Conservation (phyloP, 345 rosid species). For the Citrus hindsii region DNA sequence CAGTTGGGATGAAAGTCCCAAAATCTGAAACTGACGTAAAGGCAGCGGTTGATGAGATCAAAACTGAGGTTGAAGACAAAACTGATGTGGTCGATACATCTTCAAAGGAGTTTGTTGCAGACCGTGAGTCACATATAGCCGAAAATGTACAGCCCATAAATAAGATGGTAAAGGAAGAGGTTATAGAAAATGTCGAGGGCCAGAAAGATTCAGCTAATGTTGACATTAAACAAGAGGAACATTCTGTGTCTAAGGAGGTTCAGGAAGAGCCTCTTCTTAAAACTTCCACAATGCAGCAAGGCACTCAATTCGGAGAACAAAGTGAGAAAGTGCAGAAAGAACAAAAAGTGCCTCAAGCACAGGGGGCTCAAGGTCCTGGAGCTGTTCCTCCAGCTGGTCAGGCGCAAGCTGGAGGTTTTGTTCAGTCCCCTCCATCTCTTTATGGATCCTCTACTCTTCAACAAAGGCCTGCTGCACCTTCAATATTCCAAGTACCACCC, state of each 20-base stretch:
- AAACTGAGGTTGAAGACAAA: slow-evolving; percentile 25
- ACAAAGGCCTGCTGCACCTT: slow-evolving; percentile 38
- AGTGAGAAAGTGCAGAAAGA: slow-evolving; percentile 21
- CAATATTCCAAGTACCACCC: slow-evolving; percentile 35
- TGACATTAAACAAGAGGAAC: slow-evolving; percentile 19
- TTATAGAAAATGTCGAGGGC: slow-evolving; percentile 17
- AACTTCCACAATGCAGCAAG: slow-evolving; percentile 26
- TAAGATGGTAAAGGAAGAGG: slow-evolving; percentile 34
- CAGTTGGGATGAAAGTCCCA: slow-evolving; percentile 21
- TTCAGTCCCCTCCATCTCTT: slow-evolving; percentile 18
- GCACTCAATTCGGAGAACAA: slow-evolving; percentile 23
- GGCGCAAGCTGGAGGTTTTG: slow-evolving; percentile 17
- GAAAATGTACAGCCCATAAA: slow-evolving; percentile 22
- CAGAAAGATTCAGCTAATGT: slow-evolving; percentile 26
- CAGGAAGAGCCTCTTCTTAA: slow-evolving; percentile 22
- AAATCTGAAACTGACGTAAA: slow-evolving; percentile 42
- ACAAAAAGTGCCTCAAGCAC: slow-evolving; percentile 19
- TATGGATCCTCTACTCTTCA: slow-evolving; percentile 31
- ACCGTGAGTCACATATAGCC: slow-evolving; percentile 5
- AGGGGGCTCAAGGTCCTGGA: slow-evolving; percentile 28
- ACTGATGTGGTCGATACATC: slow-evolving; percentile 5
- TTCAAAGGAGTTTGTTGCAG: slow-evolving; percentile 23
- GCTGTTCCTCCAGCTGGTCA: slow-evolving; percentile 28
- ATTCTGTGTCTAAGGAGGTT: slow-evolving; percentile 19
- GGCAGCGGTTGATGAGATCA: slow-evolving; percentile 16